Conservation (phyloP, 805 yeast genomes). For the Wickerhamiella galacta region DNA sequence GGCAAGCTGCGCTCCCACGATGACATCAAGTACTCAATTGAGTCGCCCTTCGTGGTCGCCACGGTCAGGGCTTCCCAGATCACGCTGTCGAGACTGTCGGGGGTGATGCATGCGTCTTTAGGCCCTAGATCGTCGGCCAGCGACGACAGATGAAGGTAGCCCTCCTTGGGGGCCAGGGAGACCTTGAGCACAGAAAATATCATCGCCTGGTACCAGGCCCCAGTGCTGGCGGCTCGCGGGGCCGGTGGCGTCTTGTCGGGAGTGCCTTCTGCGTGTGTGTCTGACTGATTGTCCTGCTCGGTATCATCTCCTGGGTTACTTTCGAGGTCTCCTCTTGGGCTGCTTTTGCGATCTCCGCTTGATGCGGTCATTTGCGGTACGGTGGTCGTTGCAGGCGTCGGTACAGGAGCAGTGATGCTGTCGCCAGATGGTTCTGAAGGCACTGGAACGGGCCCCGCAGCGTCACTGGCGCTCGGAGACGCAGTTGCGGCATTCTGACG, state of each 20-base stretch:
- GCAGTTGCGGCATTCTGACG: background rate
- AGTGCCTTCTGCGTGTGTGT: no score
- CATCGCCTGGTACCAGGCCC: background rate
- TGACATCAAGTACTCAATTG: constrained; percentile 7
- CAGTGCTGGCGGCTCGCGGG: background rate
- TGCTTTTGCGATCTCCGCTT: no score
- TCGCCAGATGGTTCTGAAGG: no score
- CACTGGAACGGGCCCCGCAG: background rate
- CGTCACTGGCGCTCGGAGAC: background rate
- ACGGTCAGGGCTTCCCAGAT: constrained; percentile 5
- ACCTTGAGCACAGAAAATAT: background rate
- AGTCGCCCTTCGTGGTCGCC: background rate
- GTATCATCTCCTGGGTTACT: no score
- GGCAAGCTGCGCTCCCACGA: constrained; percentile 6
- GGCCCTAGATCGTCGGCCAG: constrained; percentile 1
- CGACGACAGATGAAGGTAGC: background rate
- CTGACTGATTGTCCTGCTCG: no score
- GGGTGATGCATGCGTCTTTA: background rate
- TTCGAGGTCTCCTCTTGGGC: no score
- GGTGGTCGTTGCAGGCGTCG: no score
- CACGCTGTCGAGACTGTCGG: constrained; percentile 4
- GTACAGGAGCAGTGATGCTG: no score
- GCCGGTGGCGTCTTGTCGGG: background rate
- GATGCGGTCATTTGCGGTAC: no score
- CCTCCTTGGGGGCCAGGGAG: background rate